Evolutionary conservation across 352 stramenopile genomes (phyloP).

Genomic region (Pythium pyrilobum): DNA sequence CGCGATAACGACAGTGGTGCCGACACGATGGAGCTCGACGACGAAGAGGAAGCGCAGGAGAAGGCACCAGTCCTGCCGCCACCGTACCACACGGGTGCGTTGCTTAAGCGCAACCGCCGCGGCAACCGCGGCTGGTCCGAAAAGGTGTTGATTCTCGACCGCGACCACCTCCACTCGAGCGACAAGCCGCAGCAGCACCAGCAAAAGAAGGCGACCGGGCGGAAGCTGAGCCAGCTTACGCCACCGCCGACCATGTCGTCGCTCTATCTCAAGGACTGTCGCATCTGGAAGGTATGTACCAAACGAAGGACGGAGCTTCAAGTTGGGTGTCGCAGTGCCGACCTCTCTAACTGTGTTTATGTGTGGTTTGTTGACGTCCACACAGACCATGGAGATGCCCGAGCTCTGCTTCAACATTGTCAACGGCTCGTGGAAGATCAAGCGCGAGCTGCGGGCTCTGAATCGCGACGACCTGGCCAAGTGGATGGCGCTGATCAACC

Average conservation of each 20-base stretch:
- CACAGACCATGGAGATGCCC: conserved; percentile 73
- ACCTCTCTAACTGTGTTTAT: too few species aligned
- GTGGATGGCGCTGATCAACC: conserved; percentile 72
- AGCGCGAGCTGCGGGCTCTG: conserved; percentile 63
- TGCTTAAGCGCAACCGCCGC: conserved; percentile 73
- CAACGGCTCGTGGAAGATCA: conserved; percentile 77
- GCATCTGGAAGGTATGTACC: conserved; percentile 60
- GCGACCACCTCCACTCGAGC: conserved; percentile 70
- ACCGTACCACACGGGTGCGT: conserved; percentile 43
- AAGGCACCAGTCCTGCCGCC: conserved; percentile 26
- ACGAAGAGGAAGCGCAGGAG: conserved; percentile 29
- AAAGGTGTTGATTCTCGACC: conserved; percentile 66
- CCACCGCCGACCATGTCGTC: conserved; percentile 41
- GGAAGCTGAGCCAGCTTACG: conserved; percentile 3
- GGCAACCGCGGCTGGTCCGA: conserved; percentile 64
- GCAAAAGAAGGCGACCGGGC: conserved; percentile 1
- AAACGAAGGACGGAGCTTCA: too few species aligned
- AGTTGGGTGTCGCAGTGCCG: too few species aligned
- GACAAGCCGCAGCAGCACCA: conserved; percentile 24
- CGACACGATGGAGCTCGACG: conserved; percentile 27
- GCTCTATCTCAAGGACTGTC: conserved; percentile 58
- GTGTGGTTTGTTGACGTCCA: background rate
- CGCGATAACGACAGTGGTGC: conserved; percentile 41
- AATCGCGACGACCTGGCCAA: conserved; percentile 53
- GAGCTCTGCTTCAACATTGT: conserved; percentile 76